Percentiles rank a stretch among this genome's conserved stretches.
Evolutionary conservation across 208 protist species (phyloP).

Genomic region (Phytomonas sp.): DNA sequence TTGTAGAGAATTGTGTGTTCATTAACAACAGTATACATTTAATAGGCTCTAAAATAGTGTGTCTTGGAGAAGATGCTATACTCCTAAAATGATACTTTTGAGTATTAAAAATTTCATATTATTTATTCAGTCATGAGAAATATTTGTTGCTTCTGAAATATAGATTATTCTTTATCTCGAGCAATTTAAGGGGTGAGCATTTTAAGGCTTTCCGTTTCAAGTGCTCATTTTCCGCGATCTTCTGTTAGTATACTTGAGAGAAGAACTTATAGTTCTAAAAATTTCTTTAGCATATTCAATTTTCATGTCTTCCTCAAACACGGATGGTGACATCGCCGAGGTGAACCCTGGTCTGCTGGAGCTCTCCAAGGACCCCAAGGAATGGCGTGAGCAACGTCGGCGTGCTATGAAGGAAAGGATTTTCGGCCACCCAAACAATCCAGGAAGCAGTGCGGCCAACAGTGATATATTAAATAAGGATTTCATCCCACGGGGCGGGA

Average conservation of each 20-base stretch:
- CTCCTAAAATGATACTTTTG: background rate
- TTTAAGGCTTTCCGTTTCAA: background rate
- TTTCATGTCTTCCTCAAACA: constrained; percentile 11
- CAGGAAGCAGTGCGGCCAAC: background rate
- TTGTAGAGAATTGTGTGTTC: background rate
- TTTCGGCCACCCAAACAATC: constrained; percentile 20
- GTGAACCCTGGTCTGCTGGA: constrained; percentile 65
- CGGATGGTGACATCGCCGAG: constrained; percentile 54
- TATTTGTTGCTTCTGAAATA: background rate
- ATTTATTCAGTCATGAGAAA: background rate
- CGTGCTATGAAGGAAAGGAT: constrained; percentile 61
- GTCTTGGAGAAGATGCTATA: background rate
- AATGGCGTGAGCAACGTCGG: constrained; percentile 71
- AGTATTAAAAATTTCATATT: background rate
- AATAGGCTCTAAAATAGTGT: background rate
- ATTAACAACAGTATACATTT: background rate
- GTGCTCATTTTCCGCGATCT: background rate
- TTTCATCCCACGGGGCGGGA: background rate
- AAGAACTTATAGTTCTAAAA: background rate
- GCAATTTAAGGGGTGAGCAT: background rate
- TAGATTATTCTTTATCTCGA: background rate
- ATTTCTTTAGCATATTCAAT: background rate
- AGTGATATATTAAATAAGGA: background rate
- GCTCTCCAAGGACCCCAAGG: constrained; percentile 50
- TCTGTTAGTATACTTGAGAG: background rate